Conservation (phyloP, 441 rosid genomes). For the Corymbia calophylla region DNA sequence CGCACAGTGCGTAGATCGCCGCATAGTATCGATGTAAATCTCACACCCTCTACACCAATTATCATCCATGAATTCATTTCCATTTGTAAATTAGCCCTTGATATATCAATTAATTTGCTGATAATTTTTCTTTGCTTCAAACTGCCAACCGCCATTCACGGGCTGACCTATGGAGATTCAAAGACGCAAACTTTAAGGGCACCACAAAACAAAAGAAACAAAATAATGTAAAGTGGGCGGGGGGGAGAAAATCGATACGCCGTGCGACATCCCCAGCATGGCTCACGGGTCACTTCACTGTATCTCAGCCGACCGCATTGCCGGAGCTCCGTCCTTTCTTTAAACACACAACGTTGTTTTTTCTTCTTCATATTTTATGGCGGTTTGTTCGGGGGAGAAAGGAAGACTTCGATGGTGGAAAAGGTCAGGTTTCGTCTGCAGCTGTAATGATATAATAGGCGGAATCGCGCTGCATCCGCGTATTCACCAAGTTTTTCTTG, state of each 20-base stretch:
- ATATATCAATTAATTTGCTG: background rate
- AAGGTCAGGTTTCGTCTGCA: background rate
- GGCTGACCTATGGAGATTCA: background rate
- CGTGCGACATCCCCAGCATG: background rate
- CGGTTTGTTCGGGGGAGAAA: background rate
- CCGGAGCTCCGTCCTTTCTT: background rate
- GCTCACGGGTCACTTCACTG: background rate
- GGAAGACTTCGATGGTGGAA: background rate
- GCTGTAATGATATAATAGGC: background rate
- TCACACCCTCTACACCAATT: background rate
- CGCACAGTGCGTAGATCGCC: background rate
- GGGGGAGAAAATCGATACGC: background rate
- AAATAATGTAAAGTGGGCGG: background rate
- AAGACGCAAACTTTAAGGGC: background rate
- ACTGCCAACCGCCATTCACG: background rate
- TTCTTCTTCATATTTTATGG: background rate
- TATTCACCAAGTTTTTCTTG: background rate
- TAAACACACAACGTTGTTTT: background rate
- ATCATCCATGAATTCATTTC: background rate
- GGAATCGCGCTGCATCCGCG: background rate
- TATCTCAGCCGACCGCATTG: background rate
- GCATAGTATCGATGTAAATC: background rate
- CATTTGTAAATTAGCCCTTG: background rate
- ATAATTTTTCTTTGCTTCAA: background rate
- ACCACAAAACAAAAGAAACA: background rate